Evolutionary conservation across 2,329 filamentous ascomycete species (phyloP).

Genomic region (Sphaceloma murrayae): DNA sequence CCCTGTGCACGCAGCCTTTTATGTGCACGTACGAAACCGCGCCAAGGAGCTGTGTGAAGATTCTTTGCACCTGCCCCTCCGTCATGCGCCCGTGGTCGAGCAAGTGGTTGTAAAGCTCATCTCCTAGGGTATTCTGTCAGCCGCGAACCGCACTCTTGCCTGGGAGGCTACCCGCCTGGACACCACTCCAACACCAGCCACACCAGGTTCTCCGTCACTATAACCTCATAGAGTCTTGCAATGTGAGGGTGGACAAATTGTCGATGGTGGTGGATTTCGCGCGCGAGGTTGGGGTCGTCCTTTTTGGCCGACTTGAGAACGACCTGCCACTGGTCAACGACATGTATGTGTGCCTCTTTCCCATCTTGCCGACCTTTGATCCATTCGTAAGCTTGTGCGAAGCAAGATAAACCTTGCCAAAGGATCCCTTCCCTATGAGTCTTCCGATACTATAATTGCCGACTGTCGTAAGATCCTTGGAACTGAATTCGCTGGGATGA

Average conservation of each 20-base stretch:
- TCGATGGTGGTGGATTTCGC: slow-evolving; percentile 96
- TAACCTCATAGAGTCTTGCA: slow-evolving; percentile 91
- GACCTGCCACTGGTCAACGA: slow-evolving; percentile 54
- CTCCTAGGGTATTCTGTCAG: slow-evolving; percentile 50
- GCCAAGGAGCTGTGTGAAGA: slow-evolving; percentile 90
- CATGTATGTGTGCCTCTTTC: not conserved
- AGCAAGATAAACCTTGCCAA: slow-evolving; percentile 95
- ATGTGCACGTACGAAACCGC: slow-evolving; percentile 92
- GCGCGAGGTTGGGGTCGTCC: slow-evolving; percentile 86
- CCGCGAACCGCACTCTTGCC: not conserved
- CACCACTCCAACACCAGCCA: slow-evolving; percentile 98
- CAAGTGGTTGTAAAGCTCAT: slow-evolving; percentile 95
- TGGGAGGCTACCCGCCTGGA: slow-evolving; percentile 54
- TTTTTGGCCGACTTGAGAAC: slow-evolving; percentile 98
- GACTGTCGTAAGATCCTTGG: slow-evolving; percentile 79
- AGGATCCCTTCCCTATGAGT: slow-evolving; percentile 93
- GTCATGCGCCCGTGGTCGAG: slow-evolving; percentile 77
- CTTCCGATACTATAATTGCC: slow-evolving; percentile 90
- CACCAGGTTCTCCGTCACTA: slow-evolving; percentile 87
- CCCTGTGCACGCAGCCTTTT: slow-evolving; percentile 91
- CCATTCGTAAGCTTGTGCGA: slow-evolving; percentile 97
- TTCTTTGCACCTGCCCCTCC: slow-evolving; percentile 80
- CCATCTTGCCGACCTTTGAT: slow-evolving; percentile 59
- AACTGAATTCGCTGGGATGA: slow-evolving; percentile 72
- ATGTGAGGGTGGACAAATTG: slow-evolving; percentile 98